phyloP scores from a whole-genome alignment of 208 protist species.

The Acanthamoeba royreba region DNA sequence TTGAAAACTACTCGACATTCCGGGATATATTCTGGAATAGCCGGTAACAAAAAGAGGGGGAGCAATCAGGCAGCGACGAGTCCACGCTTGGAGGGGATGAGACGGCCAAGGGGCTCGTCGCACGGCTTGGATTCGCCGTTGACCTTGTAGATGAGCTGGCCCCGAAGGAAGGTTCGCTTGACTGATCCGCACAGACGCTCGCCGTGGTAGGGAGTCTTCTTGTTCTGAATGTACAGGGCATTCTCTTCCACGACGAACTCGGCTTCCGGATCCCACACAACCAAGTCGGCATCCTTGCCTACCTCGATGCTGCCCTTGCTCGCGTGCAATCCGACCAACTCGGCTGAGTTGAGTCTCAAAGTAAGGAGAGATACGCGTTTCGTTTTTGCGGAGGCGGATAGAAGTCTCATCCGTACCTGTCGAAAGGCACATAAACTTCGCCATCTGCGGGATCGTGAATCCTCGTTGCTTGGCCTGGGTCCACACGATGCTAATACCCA shows the following conservation, averaged over 20 bases:
- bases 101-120: background rate
- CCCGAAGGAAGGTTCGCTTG: conserved; percentile 50
- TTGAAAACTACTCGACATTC: no score
- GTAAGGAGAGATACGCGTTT: background rate
- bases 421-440: conserved; percentile 53
- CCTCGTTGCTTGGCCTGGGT: conserved; percentile 53
- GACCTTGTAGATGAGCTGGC: conserved; percentile 38
- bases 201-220: conserved; percentile 52
- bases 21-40: no score
- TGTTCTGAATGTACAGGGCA: conserved; percentile 46
- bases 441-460: background rate
- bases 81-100: background rate
- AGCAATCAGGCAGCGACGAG: no score
- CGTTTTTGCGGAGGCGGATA: background rate
- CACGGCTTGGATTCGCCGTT: background rate
- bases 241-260: conserved; percentile 32
- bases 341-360: conserved; percentile 20
- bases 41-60: background rate
- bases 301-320: conserved; percentile 61
- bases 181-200: background rate
- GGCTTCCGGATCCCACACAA: conserved; percentile 65
- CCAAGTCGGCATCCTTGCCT: conserved; percentile 71
- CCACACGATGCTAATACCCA: conserved; percentile 63
- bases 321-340: conserved; percentile 54
- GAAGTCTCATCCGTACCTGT: background rate